Percentiles rank a stretch among this genome's conserved stretches.
Evolutionary conservation across 352 stramenopile genomes (phyloP).

Genomic region (Thraustotheca clavata): DNA sequence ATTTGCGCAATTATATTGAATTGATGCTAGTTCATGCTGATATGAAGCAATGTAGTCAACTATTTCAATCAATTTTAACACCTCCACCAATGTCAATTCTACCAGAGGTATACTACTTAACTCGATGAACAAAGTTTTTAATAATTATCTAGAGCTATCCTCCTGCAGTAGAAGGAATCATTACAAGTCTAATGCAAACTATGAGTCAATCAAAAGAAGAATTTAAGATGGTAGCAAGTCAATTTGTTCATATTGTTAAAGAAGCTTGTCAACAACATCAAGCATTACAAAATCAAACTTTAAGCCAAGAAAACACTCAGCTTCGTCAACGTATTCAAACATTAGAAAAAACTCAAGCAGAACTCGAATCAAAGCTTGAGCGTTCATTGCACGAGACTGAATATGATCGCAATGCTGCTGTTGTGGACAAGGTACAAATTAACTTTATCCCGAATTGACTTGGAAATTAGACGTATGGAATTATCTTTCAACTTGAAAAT

Average conservation of each 20-base stretch:
- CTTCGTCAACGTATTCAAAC: slow-evolving; percentile 1
- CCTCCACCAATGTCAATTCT: neutral
- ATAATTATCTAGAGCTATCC: neutral
- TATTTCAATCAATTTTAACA: neutral
- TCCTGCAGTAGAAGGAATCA: neutral
- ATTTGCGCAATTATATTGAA: slow-evolving; percentile 17
- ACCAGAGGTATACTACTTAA: neutral
- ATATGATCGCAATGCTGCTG: neutral
- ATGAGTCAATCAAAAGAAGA: neutral
- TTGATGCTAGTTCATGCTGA: slow-evolving; percentile 5
- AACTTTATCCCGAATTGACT: too few species aligned
- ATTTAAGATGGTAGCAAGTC: neutral
- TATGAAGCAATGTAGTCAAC: neutral
- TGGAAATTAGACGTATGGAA: slow-evolving; percentile 17
- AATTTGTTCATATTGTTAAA: neutral
- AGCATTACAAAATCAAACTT: neutral
- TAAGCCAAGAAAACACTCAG: neutral
- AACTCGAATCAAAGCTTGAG: neutral
- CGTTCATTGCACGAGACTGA: neutral
- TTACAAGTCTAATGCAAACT: neutral
- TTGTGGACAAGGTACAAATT: slow-evolving; percentile 16
- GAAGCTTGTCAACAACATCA: neutral
- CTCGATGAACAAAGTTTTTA: neutral
- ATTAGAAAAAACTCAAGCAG: neutral
- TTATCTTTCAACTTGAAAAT: slow-evolving; percentile 16